Conservation (phyloP, 2,329 filamentous ascomycete genomes). For the Fusarium pseudoanthophilum region DNA sequence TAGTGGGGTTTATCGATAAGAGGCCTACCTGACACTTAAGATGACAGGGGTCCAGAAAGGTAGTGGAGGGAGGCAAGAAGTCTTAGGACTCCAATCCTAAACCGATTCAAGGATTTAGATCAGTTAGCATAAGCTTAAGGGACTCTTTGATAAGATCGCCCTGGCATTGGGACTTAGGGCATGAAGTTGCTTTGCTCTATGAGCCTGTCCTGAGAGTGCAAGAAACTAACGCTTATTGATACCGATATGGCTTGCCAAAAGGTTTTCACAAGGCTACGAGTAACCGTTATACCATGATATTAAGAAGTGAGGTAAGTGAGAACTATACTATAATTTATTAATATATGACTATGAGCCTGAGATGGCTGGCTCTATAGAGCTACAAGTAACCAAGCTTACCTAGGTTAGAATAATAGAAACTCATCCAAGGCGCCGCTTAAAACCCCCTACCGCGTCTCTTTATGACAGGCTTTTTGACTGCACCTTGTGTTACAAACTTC, state of each 20-base stretch:
- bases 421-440: conserved; percentile 42
- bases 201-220: neutral
- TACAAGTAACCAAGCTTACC: neutral
- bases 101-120: neutral
- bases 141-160: neutral
- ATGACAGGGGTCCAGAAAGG: neutral
- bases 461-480: conserved; percentile 69
- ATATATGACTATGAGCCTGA: neutral
- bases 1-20: conserved; percentile 56
- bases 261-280: neutral
- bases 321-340: neutral
- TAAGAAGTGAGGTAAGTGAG: neutral
- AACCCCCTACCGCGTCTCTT: conserved; percentile 68
- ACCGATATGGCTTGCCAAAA: neutral
- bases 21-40: neutral
- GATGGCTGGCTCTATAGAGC: neutral
- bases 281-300: neutral
- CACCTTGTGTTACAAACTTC: conserved; percentile 70
- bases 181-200: neutral
- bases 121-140: neutral
- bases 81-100: neutral
- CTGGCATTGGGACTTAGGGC: neutral
- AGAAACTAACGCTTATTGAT: neutral
- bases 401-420: neutral
- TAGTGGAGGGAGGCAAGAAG: neutral